These are phyloP conservation scores for Aureobasidium namibiae DNA, from an alignment of 2,329 filamentous ascomycete genomes.

Conservation along the genomic window DNA sequence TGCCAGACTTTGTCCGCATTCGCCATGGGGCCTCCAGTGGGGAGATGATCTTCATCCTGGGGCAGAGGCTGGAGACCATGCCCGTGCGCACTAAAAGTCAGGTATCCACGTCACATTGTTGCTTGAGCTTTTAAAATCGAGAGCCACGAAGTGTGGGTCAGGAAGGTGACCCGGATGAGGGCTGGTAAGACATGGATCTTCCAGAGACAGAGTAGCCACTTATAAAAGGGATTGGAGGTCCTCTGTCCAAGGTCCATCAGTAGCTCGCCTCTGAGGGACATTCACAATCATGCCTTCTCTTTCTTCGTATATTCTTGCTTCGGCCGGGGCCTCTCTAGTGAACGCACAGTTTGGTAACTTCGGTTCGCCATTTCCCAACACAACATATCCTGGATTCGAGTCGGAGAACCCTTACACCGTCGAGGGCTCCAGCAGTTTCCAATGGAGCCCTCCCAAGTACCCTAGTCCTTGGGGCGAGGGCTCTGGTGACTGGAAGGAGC, in stretches of 20 bases:
- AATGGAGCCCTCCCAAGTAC: constrained; percentile 19
- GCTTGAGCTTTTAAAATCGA: background rate
- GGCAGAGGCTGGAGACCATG: background rate
- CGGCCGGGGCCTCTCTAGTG: constrained; percentile 12
- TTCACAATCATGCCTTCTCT: constrained; percentile 7
- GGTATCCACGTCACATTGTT: constrained; percentile 11
- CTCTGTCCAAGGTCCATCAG: background rate
- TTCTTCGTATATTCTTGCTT: constrained; percentile 8
- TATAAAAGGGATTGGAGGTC: constrained; percentile 1
- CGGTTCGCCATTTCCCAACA: constrained; percentile 19
- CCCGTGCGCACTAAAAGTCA: background rate
- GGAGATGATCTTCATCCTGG: constrained; percentile 11
- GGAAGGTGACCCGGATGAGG: background rate
- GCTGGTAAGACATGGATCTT: background rate
- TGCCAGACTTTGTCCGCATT: background rate
- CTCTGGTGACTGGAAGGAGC: constrained; percentile 22
- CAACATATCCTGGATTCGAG: constrained; percentile 21
- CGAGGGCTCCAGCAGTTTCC: constrained; percentile 19
- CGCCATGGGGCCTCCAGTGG: constrained; percentile 11
- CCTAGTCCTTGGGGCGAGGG: constrained; percentile 23
- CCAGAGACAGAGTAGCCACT: background rate
- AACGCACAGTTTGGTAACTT: constrained; percentile 16
- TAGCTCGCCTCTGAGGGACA: background rate
- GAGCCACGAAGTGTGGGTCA: constrained; percentile 1
- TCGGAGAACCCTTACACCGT: constrained; percentile 20